These are phyloP conservation scores for Dendrocalamus latiflorus DNA, from an alignment of 202 grass and related monocot species.

Conservation along the genomic window DNA sequence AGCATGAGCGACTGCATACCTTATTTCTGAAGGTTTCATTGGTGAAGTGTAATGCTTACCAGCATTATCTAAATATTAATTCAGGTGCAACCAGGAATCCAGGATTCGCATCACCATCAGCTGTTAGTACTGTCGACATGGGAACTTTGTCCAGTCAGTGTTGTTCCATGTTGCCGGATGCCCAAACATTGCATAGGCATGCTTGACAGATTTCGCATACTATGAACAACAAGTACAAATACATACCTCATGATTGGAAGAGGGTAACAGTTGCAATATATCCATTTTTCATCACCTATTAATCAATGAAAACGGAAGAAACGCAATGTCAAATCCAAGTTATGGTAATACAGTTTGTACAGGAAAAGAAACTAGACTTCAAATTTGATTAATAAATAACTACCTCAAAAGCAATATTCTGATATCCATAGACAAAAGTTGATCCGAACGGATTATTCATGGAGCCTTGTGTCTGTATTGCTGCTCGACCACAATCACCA, in stretches of 20 bases:
- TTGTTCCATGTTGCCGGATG: not conserved
- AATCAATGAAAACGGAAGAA: not conserved
- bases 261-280: constrained; percentile 92
- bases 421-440: no score
- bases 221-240: not conserved
- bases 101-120: not conserved
- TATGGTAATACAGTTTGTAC: not conserved
- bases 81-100: no score
- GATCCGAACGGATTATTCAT: constrained; percentile 98
- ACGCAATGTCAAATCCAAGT: not conserved
- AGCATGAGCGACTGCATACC: not conserved
- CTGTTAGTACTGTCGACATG: not conserved
- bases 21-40: not conserved
- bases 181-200: not conserved
- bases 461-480: constrained; percentile 95
- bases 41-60: not conserved
- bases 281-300: constrained; percentile 95
- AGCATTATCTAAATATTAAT: not conserved
- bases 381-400: not conserved
- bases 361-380: not conserved
- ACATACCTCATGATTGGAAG: constrained; percentile 65
- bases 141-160: not conserved
- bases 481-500: constrained; percentile 86
- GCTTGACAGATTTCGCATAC: not conserved
- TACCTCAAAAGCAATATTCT: constrained; percentile 95